Evolutionary conservation across 1,284 basidiomycete genomes (phyloP), one percentile per base, ranked within the genome.

Genomic region (Ceratobasidium theobromae): DNA sequence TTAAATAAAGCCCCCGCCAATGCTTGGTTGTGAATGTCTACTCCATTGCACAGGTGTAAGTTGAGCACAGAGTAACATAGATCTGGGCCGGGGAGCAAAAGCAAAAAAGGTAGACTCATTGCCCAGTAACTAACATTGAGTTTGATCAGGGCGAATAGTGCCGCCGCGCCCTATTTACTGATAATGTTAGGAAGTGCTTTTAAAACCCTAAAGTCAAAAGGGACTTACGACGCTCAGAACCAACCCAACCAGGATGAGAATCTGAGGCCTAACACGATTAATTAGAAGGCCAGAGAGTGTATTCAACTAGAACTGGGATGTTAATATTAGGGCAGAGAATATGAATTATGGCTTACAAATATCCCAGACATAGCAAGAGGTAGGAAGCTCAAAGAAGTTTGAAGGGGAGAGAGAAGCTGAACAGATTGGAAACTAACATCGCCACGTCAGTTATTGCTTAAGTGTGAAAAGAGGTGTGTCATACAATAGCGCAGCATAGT

Each of bases 1-100:
- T 65, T 69, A 43, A 69, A 69, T 11, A 69, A 35, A 11, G 68
- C 66, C 4, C 68, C 68, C 9, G 68, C 68, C 14, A 69, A 30
- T 1, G 68, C 68, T 64, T 69, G 68, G 30, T 69, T 58, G 25
- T 69, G 65, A 18, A 60, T 38, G 30, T 66, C 65, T 3, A 69
- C 68, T 9, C 55, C 60, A 27, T 69, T 69, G 53, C 66, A 66
- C 35, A 69, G 67, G 25, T 62, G 65, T 25, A 69, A 28, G 43
- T 67, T 69, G 25, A 66, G 33, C 40, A 66, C 65, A n/a, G 68
- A 67, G 38, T 67, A 69, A 43, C 65, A 67, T 12, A 64, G 48
- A n/a, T 64, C 60, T 30, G 48, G 60, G 12, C 60, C 60, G 2
- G 60, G 60, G 4, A 64, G 49, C 3, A 64, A 28, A 32, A 64